These are phyloP conservation scores for Russula earlei DNA, from an alignment of 768 basidiomycete genomes.

Conservation along the genomic window DNA sequence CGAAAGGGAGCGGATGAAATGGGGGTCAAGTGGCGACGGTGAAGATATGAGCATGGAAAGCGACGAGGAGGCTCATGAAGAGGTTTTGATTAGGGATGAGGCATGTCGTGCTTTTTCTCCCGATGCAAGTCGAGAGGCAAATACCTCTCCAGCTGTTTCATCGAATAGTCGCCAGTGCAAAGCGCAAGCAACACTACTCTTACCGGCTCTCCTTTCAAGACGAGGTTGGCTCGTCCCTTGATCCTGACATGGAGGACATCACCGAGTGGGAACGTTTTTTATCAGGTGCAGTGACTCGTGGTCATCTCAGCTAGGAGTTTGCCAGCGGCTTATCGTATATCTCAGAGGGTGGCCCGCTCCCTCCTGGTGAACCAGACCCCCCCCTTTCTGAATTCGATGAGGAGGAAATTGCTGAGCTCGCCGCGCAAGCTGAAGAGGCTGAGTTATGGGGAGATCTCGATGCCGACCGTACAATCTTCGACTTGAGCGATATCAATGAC, in stretches of 20 bases:
- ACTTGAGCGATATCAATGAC: not conserved
- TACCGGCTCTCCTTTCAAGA: conserved; percentile 55
- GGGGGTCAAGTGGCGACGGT: conserved; percentile 21
- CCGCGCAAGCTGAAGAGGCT: conserved; percentile 50
- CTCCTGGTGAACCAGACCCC: conserved; percentile 3
- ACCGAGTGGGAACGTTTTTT: conserved; percentile 52
- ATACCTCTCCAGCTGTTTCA: conserved; percentile 44
- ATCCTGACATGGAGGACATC: conserved; percentile 61
- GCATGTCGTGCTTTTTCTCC: conserved; percentile 4
- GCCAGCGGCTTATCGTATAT: not conserved
- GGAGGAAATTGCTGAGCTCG: conserved; percentile 46
- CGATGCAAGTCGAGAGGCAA: not conserved
- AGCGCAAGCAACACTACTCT: conserved; percentile 38
- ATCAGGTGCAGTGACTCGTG: conserved; percentile 27
- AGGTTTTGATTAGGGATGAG: conserved; percentile 22
- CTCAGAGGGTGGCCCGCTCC: not conserved
- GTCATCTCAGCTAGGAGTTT: not conserved
- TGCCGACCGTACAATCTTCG: not conserved
- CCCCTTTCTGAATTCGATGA: conserved; percentile 31
- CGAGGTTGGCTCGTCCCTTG: conserved; percentile 70
- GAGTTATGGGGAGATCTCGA: conserved; percentile 24
- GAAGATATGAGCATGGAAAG: conserved; percentile 19
- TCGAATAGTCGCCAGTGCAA: conserved; percentile 50
- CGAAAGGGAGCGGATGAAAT: conserved; percentile 4
- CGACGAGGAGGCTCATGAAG: conserved; percentile 16